Conservation (phyloP, 805 yeast genomes). For the Metschnikowia kunwiensis region DNA sequence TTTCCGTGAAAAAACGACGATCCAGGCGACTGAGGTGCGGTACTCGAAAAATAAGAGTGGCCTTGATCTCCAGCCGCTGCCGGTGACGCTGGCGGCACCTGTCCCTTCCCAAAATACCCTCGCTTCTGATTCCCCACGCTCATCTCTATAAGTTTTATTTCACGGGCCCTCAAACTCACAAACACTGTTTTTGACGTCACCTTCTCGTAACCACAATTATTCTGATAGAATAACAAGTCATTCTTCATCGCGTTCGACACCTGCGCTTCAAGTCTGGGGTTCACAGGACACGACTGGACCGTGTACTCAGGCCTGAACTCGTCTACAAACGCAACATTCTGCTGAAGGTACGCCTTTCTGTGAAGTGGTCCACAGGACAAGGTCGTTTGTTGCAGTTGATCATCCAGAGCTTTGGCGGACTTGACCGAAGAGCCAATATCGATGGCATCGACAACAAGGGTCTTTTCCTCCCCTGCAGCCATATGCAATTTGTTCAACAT, state of each 20-base stretch:
- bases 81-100: conserved; percentile 4
- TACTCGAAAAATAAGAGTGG: conserved; percentile 1
- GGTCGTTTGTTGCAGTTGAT: neutral
- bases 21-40: conserved; percentile 10
- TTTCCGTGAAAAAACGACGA: conserved; percentile 11
- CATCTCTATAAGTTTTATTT: conserved; percentile 44
- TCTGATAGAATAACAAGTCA: conserved; percentile 45
- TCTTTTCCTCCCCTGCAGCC: neutral
- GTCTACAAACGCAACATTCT: conserved; percentile 44
- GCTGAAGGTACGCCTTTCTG: conserved; percentile 20
- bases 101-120: conserved; percentile 6
- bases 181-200: conserved; percentile 38
- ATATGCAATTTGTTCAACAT: conserved; percentile 3
- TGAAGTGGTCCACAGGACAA: conserved; percentile 4
- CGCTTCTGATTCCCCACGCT: conserved; percentile 21
- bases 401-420: neutral
- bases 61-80: conserved; percentile 2
- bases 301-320: conserved; percentile 52
- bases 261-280: conserved; percentile 48
- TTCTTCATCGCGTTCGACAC: conserved; percentile 51
- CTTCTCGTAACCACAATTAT: conserved; percentile 29
- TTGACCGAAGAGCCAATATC: neutral
- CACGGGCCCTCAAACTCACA: conserved; percentile 44
- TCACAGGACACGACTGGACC: conserved; percentile 53
- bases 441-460: neutral